Base-by-base conservation (phyloP, 352 stramenopile genomes). In the Pythium aquatile region DNA sequence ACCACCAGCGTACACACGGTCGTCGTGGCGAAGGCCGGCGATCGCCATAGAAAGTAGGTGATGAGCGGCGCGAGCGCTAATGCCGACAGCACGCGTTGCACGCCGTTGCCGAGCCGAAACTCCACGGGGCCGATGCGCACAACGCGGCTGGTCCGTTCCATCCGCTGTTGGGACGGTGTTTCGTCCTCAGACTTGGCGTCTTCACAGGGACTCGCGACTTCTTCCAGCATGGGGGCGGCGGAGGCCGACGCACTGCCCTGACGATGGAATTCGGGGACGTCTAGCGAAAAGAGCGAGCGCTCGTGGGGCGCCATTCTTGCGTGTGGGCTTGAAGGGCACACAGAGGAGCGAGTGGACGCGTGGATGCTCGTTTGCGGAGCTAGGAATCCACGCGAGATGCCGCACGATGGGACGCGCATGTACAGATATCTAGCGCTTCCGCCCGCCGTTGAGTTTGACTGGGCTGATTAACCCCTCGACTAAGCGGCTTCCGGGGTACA, bases 41-140 rank as follows among this genome's bases (percentile, higher is more conserved):
- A 91, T 6, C 74, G 51, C 82, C 82, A 89, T 11, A 93, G 72
- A 30, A 91, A 91, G 17, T 88, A 61, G 0, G 82, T 93, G 49
- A 93, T 78, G 3, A 75, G 40, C 2, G 82, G 79, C 11, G 81
- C 82, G 20, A 93, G 68, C 33, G 85, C 66, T 1, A 72, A 61
- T 11, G 82, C 81, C 24, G 85, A 93, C 30, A 91, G 65, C 20
- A 74, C 66, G 42, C 85, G 85, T 67, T 93, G 85, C 40, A 85
- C 74, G 33, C 66, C 72, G 62, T 93, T 93, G 28, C 55, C 37
- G 26, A 68, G 62, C 14, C 46, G 32, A 1, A 68, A 1, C 20
- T 29, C 8, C 20, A 52, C n/a, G 42, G 16, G 8, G 1, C 44
- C 33, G 14, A 58, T 5, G 14, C n/a, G 20, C 1, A 68, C 13